Conservation (phyloP, 2,329 filamentous ascomycete genomes). For the Coniochaeta sp. region DNA sequence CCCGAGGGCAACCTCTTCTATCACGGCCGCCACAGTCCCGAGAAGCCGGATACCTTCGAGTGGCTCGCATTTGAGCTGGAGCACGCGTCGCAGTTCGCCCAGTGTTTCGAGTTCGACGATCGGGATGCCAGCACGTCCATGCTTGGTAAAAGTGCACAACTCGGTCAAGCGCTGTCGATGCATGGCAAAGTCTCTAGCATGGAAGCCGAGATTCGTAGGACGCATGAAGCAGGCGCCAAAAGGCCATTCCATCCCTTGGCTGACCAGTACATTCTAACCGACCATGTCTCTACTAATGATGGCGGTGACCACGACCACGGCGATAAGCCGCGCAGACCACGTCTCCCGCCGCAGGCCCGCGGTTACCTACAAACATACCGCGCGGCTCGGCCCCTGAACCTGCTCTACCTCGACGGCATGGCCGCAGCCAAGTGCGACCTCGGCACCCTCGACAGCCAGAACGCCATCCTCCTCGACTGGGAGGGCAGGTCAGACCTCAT, state of each 20-base stretch:
- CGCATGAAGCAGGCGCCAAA: background rate
- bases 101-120: constrained; percentile 5
- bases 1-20: constrained; percentile 60
- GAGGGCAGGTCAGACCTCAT: constrained; percentile 2
- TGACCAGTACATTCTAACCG: background rate
- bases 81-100: constrained; percentile 61
- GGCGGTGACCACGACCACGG: constrained; percentile 2
- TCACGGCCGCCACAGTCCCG: constrained; percentile 46
- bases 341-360: constrained; percentile 4
- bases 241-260: background rate
- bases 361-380: constrained; percentile 64
- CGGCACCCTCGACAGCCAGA: constrained; percentile 63
- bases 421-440: constrained; percentile 57
- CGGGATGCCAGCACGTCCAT: background rate
- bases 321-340: background rate
- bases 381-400: constrained; percentile 45
- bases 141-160: background rate
- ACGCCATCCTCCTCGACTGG: constrained; percentile 41
- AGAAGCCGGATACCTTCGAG: constrained; percentile 47
- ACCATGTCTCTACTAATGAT: background rate
- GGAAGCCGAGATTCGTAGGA: background rate
- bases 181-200: background rate
- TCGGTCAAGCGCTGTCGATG: background rate
- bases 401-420: constrained; percentile 66
- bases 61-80: constrained; percentile 76